phyloP scores from a whole-genome alignment of 2,329 filamentous ascomycete species.

The Pseudogymnoascus sp. region DNA sequence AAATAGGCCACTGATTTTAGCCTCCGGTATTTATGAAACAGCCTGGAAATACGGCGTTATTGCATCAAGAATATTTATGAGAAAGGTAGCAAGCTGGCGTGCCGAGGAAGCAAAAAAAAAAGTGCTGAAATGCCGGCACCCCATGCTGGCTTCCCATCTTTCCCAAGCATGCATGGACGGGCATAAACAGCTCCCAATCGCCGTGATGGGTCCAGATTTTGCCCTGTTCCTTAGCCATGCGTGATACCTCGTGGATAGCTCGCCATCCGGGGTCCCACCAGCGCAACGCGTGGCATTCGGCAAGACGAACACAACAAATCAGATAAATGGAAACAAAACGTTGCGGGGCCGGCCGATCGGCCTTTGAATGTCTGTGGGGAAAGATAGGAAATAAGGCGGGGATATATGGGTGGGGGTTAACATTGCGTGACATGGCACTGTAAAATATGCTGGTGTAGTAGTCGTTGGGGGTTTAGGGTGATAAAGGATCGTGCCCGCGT shows the following conservation, averaged over 20 bases:
- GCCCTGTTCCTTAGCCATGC: conserved; percentile 4
- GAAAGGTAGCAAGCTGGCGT: neutral
- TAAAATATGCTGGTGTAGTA: neutral
- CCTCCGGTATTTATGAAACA: neutral
- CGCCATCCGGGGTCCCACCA: conserved; percentile 10
- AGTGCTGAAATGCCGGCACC: neutral
- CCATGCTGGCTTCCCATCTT: neutral
- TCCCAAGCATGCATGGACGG: neutral
- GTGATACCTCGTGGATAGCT: conserved; percentile 17
- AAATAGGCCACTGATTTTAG: neutral
- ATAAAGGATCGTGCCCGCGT: neutral
- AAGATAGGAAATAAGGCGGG: neutral
- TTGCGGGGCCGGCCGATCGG: neutral
- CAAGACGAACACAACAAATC: neutral
- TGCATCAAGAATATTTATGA: neutral
- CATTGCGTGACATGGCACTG: neutral
- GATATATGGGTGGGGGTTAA: neutral
- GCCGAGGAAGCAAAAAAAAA: neutral
- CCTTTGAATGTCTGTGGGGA: neutral
- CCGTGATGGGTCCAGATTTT: neutral
- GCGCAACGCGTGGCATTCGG: neutral
- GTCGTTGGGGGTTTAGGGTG: neutral
- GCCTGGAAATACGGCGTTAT: neutral
- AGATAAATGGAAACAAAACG: neutral
- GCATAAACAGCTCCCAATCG: neutral